Evolutionary conservation across 1,284 basidiomycete species (phyloP).

Genomic region (Agaricales sp.): DNA sequence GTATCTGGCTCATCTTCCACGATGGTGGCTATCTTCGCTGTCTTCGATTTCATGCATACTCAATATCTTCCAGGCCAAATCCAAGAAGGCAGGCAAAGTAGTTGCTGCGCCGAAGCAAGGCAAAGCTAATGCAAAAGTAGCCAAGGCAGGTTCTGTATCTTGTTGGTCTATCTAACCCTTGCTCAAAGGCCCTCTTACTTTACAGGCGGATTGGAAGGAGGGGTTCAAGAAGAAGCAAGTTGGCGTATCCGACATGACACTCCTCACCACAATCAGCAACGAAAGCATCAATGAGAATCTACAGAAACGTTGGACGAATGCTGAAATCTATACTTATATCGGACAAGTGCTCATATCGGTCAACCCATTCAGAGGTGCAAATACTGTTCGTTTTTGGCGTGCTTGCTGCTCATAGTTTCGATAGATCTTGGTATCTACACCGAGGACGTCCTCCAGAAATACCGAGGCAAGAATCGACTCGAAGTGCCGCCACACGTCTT

Average conservation of each 20-base stretch:
- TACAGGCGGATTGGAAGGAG: conserved; percentile 94
- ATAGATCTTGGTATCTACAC: conserved; percentile 96
- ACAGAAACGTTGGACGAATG: conserved; percentile 91
- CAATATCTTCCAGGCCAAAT: conserved; percentile 75
- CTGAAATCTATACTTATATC: conserved; percentile 99
- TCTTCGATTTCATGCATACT: too few relatives aligned
- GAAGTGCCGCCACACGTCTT: conserved; percentile 99
- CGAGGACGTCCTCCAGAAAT: conserved; percentile 76
- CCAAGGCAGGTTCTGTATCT: conserved; percentile 42
- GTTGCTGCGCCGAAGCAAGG: conserved; percentile 54
- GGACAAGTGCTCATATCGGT: conserved; percentile 97
- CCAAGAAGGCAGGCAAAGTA: conserved; percentile 85
- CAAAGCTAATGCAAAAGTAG: conserved; percentile 53
- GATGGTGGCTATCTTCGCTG: too few relatives aligned
- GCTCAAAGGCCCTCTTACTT: neutral
- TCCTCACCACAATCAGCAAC: conserved; percentile 95
- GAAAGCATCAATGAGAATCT: conserved; percentile 98
- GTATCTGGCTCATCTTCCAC: too few relatives aligned
- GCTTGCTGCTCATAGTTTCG: conserved; percentile 2
- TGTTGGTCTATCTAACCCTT: conserved; percentile 1
- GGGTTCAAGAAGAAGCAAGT: conserved; percentile 97
- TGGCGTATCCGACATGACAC: conserved; percentile 97
- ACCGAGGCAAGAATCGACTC: conserved; percentile 96
- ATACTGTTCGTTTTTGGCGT: conserved; percentile 4
- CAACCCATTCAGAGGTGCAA: conserved; percentile 89